These are phyloP conservation scores for Amaranthus cruentus DNA, from an alignment of 148 eudicot genomes.

Conservation along the genomic window DNA sequence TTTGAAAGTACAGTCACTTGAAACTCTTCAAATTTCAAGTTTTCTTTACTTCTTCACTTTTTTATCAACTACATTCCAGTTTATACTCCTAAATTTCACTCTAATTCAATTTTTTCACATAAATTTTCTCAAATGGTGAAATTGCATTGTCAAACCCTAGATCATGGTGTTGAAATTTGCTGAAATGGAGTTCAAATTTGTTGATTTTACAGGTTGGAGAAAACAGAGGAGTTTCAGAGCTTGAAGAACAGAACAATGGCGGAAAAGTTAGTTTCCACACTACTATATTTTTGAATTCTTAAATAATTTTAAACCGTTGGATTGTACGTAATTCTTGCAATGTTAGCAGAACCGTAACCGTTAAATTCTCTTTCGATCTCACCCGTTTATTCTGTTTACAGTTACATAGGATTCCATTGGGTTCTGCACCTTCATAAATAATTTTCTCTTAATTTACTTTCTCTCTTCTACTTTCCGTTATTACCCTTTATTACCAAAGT, in stretches of 20 bases:
- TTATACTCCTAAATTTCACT: not conserved
- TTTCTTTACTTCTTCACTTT: not conserved
- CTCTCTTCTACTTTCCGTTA: constrained; percentile 7
- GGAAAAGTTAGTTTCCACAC: constrained; percentile 17
- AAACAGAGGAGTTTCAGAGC: constrained; percentile 22
- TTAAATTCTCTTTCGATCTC: constrained; percentile 14
- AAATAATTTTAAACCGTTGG: constrained; percentile 4
- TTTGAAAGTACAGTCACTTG: too few species aligned
- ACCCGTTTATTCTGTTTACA: constrained; percentile 27
- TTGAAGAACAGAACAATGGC: constrained; percentile 36
- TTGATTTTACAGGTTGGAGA: constrained; percentile 19
- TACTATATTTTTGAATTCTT: not conserved
- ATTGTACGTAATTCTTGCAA: not conserved
- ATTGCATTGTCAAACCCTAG: too few species aligned
- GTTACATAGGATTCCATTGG: constrained; percentile 28
- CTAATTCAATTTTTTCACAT: not conserved
- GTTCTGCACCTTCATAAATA: not conserved
- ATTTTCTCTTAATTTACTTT: not conserved
- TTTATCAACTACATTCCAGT: not conserved
- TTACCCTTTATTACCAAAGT: not conserved
- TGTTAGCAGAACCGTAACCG: constrained; percentile 14
- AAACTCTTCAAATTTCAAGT: not conserved
- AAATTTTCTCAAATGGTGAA: not conserved
- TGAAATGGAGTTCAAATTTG: not conserved
- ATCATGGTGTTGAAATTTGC: too few species aligned